Evolutionary conservation across 495 filamentous ascomycete genomes (phyloP), one percentile per base, ranked within the genome.

Genomic region (Aspergillus homomorphus): DNA sequence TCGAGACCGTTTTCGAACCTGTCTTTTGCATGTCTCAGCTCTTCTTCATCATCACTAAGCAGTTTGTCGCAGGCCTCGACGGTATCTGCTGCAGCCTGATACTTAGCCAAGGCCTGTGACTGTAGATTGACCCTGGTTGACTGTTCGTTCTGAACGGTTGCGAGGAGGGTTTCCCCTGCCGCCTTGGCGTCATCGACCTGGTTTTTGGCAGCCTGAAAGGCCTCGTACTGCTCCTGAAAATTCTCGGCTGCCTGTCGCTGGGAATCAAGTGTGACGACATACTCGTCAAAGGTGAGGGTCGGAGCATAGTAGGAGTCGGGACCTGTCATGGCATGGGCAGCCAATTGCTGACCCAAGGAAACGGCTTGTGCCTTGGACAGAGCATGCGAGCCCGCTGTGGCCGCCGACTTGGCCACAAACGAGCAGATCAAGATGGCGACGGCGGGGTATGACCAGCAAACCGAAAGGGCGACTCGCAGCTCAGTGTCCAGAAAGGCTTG

Each of bases 311-410:
- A 24, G n/a, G 21, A 23, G 19, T 59, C n/a, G 0, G 57, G 57
- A 0, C 57, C 57, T 1, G 51, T 46, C 51, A 59, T 59, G 10
- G 8, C 51, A 23, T 59, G 51, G 9, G 24, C 57, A 14, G 57
- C 51, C 0, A 59, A 18, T 38, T 59, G 57, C 51, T 54, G 57
- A 2, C 57, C 57, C 1, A 59, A 28, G 18, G 57, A 3, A 3
- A 59, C 51, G 1, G 51, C 57, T 20, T 59, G 57, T 0, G 45
- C 10, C 14, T 59, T 59, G 3, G 50, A 7, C 19, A 20, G 15
- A 5, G 48, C 10, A 15, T 53, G 20, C 16, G 1, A 30, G 12
- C 1, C 20, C 26, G 26, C 20, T 2, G 18, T 45, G 21, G 33
- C 1, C 1, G 56, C 20, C 3, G 16, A 16, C 4, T 1, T n/a